These are phyloP conservation scores for Russula griseocarnosa DNA, from an alignment of 768 basidiomycete species.

Conservation along the genomic window DNA sequence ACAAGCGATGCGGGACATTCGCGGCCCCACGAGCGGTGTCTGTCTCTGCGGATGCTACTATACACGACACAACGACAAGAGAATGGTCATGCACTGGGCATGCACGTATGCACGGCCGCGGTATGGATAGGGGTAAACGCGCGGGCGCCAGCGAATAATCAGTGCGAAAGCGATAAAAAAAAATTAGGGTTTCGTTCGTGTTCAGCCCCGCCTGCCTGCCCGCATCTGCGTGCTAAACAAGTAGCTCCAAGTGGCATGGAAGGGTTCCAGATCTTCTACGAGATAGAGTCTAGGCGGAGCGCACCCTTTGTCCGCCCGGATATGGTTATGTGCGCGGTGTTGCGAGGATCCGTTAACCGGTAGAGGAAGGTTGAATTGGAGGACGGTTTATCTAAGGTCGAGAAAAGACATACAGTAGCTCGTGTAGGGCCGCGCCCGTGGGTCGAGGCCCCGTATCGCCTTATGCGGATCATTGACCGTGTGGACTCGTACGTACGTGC, in stretches of 20 bases:
- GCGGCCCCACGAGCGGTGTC: background rate
- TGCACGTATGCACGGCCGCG: constrained; percentile 2
- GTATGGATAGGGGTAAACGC: constrained; percentile 11
- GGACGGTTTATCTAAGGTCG: constrained; percentile 7
- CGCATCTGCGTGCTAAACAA: background rate
- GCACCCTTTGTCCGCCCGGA: constrained; percentile 8
- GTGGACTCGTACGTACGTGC: constrained; percentile 12
- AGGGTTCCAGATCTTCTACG: constrained; percentile 25
- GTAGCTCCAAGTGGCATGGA: background rate
- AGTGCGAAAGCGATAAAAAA: background rate
- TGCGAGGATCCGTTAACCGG: constrained; percentile 12
- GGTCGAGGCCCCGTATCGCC: constrained; percentile 9
- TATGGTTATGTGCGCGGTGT: constrained; percentile 9
- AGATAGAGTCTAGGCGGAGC: constrained; percentile 24
- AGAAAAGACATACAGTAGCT: background rate
- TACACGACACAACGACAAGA: background rate
- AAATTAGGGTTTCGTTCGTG: constrained; percentile 5
- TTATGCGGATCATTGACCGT: constrained; percentile 21
- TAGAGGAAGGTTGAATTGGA: background rate
- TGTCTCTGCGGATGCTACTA: background rate
- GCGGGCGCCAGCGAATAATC: constrained; percentile 3
- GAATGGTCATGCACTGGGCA: background rate
- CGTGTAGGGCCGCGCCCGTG: background rate
- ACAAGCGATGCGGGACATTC: constrained; percentile 13
- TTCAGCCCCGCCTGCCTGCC: background rate